phyloP scores from a whole-genome alignment of 2,329 filamentous ascomycete genomes.

The Epichloe brachyelytri region DNA sequence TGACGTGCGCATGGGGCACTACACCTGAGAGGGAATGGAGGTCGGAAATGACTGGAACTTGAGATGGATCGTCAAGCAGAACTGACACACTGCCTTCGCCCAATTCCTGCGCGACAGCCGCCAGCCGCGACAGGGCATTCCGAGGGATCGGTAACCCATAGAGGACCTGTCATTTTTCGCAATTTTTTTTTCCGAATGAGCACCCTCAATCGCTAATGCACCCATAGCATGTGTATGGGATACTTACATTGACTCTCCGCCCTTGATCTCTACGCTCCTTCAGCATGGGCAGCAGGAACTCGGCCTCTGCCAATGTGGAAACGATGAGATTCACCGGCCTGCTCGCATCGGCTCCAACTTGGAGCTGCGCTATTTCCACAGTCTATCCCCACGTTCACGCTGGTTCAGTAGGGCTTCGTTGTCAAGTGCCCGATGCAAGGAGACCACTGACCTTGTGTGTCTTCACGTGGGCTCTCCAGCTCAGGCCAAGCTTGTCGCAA shows the following conservation, averaged over 20 bases:
- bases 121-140: constrained; percentile 47
- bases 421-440: background rate
- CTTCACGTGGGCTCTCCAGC: constrained; percentile 69
- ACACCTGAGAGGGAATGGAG: constrained; percentile 29
- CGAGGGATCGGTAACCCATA: constrained; percentile 60
- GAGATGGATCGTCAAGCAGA: constrained; percentile 56
- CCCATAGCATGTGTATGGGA: background rate
- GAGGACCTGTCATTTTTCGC: constrained; percentile 35
- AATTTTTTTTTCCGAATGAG: background rate
- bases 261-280: constrained; percentile 40
- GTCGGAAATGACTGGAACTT: constrained; percentile 37
- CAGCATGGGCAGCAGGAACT: constrained; percentile 50
- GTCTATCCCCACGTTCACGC: constrained; percentile 34
- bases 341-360: constrained; percentile 46
- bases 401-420: too few relatives aligned
- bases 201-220: background rate
- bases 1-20: constrained; percentile 49
- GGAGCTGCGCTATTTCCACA: constrained; percentile 49
- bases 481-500: constrained; percentile 42
- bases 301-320: constrained; percentile 63
- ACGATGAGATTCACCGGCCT: constrained; percentile 49
- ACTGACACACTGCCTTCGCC: constrained; percentile 45
- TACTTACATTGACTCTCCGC: constrained; percentile 43
- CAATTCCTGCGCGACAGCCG: constrained; percentile 40
- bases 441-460: constrained; percentile 55